Conservation (phyloP, 106 monocot species). For the Gastrodia elata region DNA sequence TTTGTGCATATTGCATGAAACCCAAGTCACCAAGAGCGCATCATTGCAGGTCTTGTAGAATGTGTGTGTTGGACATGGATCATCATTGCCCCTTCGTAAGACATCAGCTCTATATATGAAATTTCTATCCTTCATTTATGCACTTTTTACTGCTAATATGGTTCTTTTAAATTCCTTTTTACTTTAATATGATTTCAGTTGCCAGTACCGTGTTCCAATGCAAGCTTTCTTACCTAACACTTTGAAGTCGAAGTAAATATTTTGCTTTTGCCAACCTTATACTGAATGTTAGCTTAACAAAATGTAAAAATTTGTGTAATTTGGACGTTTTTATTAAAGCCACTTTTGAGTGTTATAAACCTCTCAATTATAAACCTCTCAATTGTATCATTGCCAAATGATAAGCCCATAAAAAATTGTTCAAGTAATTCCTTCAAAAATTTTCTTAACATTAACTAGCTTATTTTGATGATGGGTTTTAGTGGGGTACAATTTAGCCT, state of each 20-base stretch:
- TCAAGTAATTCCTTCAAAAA: too few relatives aligned
- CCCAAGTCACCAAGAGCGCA: conserved; percentile 90
- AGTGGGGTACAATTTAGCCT: too few relatives aligned
- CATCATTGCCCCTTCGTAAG: conserved; percentile 99
- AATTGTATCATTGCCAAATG: too few relatives aligned
- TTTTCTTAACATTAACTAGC: too few relatives aligned
- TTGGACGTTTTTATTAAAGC: neutral
- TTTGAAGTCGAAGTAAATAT: neutral
- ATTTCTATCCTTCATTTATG: too few relatives aligned
- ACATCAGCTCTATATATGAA: neutral
- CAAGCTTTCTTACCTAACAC: neutral
- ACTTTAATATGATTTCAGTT: neutral
- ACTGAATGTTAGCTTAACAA: too few relatives aligned
- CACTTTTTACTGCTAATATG: neutral
- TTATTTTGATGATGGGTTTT: too few relatives aligned
- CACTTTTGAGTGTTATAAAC: neutral
- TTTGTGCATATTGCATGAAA: conserved; percentile 67
- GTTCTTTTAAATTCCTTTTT: neutral
- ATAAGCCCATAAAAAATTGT: too few relatives aligned
- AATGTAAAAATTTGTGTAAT: neutral
- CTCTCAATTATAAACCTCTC: too few relatives aligned
- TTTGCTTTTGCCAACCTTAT: too few relatives aligned
- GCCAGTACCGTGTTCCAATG: neutral
- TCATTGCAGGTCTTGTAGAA: conserved; percentile 83
- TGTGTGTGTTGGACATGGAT: conserved; percentile 94